Percentiles rank a stretch among this genome's conserved stretches.
These are phyloP conservation scores for Conringia planisiliqua DNA, from an alignment of 345 rosid genomes.

Conservation along the genomic window DNA sequence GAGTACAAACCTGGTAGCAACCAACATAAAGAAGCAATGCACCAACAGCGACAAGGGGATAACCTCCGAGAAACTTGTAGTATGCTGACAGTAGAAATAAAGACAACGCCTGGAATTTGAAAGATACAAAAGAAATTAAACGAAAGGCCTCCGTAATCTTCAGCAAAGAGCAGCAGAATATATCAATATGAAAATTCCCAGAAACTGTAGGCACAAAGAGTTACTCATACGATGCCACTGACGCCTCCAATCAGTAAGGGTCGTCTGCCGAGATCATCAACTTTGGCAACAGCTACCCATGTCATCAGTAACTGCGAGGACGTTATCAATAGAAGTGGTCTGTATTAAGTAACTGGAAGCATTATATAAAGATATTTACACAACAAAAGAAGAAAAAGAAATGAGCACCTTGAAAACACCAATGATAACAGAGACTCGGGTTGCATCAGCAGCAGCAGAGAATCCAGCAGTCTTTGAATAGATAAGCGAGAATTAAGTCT, in stretches of 20 bases:
- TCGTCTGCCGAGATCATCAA: slow-evolving; percentile 93
- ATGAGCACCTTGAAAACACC: slow-evolving; percentile 77
- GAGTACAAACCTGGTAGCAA: slow-evolving; percentile 74
- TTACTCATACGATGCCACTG: slow-evolving; percentile 68
- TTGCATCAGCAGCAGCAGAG: slow-evolving; percentile 97
- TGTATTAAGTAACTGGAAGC: background rate
- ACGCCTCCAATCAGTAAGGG: slow-evolving; percentile 92
- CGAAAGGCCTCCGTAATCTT: background rate
- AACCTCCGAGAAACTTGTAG: slow-evolving; percentile 66
- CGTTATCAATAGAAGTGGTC: slow-evolving; percentile 15
- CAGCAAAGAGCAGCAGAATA: background rate
- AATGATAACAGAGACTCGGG: slow-evolving; percentile 82
- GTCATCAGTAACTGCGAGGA: slow-evolving; percentile 73
- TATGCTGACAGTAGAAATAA: slow-evolving; percentile 81
- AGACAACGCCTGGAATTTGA: slow-evolving; percentile 61
- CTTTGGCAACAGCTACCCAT: slow-evolving; percentile 74
- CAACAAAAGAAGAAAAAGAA: background rate
- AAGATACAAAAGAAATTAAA: slow-evolving; percentile 10
- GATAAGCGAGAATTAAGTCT: slow-evolving; percentile 5
- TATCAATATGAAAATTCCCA: background rate
- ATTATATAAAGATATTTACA: background rate
- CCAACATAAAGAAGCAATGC: slow-evolving; percentile 92
- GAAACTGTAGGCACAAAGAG: slow-evolving; percentile 6
- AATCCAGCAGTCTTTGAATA: slow-evolving; percentile 79
- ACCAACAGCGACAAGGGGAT: slow-evolving; percentile 71